Percentiles rank a stretch among this genome's conserved stretches.
Conservation (phyloP, 768 basidiomycete genomes). For the Suillus subaureus region DNA sequence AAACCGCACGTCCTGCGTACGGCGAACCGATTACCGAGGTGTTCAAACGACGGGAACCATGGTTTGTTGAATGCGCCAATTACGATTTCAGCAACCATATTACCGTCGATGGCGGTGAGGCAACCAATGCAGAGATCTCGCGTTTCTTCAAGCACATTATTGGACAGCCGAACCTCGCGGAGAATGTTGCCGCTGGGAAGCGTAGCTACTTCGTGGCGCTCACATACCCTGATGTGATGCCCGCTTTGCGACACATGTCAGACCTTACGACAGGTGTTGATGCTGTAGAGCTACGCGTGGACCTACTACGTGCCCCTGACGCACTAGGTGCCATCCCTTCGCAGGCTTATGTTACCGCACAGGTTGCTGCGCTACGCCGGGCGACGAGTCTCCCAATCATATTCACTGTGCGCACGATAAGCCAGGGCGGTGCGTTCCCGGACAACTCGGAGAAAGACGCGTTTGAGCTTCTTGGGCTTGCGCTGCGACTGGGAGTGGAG, state of each 20-base stretch:
- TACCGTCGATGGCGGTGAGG: conserved; percentile 25
- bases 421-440: conserved; percentile 92
- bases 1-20: conserved; percentile 83
- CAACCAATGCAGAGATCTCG: conserved; percentile 53
- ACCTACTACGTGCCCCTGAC: conserved; percentile 67
- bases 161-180: conserved; percentile 66
- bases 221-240: conserved; percentile 86
- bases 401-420: conserved; percentile 85
- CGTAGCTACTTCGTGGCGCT: conserved; percentile 93
- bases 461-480: conserved; percentile 75
- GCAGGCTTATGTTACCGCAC: conserved; percentile 71
- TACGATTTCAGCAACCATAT: conserved; percentile 85
- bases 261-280: conserved; percentile 83
- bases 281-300: conserved; percentile 92
- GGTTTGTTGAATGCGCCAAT: conserved; percentile 81
- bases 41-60: conserved; percentile 79
- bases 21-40: conserved; percentile 87
- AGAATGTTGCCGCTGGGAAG: conserved; percentile 50
- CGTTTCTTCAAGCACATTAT: conserved; percentile 92
- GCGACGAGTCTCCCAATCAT: conserved; percentile 83
- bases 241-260: conserved; percentile 67
- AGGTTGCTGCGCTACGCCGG: conserved; percentile 78
- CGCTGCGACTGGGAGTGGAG: conserved; percentile 82
- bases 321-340: conserved; percentile 63
- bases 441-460: conserved; percentile 73